Conservation (phyloP, 345 rosid species). For the Citrus reticulata region DNA sequence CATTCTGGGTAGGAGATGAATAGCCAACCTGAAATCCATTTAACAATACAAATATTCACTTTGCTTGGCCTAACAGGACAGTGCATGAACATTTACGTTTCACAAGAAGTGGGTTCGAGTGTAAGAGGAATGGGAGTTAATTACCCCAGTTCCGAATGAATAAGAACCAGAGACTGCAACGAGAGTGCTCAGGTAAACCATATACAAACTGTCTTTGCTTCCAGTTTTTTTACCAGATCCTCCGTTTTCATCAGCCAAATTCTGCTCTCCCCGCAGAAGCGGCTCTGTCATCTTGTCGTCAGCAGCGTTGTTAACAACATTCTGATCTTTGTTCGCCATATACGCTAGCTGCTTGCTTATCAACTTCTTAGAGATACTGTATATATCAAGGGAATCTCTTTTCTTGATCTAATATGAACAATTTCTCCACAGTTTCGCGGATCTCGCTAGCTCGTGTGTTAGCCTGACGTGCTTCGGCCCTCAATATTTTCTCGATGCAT, state of each 20-base stretch:
- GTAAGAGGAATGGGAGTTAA: constrained; percentile 16
- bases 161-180: constrained; percentile 84
- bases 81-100: background rate
- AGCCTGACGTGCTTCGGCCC: background rate
- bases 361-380: background rate
- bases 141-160: constrained; percentile 77
- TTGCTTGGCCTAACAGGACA: no score
- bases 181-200: constrained; percentile 75
- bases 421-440: background rate
- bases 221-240: constrained; percentile 8
- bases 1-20: constrained; percentile 86
- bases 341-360: background rate
- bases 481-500: background rate
- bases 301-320: background rate
- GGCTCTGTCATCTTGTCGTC: constrained; percentile 29
- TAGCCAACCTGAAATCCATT: constrained; percentile 65
- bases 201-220: constrained; percentile 43
- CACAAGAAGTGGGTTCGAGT: background rate
- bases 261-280: constrained; percentile 27
- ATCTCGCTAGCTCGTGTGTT: background rate
- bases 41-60: background rate
- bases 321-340: constrained; percentile 35
- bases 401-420: background rate
- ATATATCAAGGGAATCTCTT: background rate
- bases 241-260: constrained; percentile 20